Percentiles rank a stretch among this genome's conserved stretches.
phyloP scores from a whole-genome alignment of 768 basidiomycete genomes.

The Boletus sp. region DNA sequence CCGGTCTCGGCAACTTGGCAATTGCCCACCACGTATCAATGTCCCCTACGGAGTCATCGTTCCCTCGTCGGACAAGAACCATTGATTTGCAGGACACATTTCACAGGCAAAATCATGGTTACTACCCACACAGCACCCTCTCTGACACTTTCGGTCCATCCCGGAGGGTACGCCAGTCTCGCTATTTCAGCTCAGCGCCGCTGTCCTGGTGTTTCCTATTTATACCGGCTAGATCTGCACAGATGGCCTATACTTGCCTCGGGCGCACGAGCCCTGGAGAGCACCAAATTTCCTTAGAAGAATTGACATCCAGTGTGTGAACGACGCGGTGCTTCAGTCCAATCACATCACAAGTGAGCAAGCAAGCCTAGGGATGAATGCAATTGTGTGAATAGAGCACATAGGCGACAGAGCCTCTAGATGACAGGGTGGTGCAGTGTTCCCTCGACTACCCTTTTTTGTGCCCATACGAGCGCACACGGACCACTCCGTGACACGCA shows the following conservation, averaged over 20 bases:
- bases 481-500: background rate
- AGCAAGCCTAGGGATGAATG: background rate
- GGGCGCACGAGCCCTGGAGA: background rate
- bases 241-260: background rate
- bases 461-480: background rate
- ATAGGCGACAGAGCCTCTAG: too few relatives aligned
- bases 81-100: background rate
- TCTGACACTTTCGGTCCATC: background rate
- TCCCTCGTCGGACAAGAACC: background rate
- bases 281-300: background rate
- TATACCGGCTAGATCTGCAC: background rate
- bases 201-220: background rate
- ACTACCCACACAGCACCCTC: background rate
- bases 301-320: background rate
- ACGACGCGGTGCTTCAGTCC: background rate
- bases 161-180: background rate
- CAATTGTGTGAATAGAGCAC: background rate
- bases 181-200: background rate
- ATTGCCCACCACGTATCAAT: background rate
- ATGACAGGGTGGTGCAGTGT: too few relatives aligned
- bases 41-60: background rate
- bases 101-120: background rate
- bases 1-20: background rate
- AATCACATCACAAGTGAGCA: background rate
- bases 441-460: background rate